These are phyloP conservation scores for Aspergillus sp. DNA, from an alignment of 2,329 filamentous ascomycete species.

Conservation along the genomic window DNA sequence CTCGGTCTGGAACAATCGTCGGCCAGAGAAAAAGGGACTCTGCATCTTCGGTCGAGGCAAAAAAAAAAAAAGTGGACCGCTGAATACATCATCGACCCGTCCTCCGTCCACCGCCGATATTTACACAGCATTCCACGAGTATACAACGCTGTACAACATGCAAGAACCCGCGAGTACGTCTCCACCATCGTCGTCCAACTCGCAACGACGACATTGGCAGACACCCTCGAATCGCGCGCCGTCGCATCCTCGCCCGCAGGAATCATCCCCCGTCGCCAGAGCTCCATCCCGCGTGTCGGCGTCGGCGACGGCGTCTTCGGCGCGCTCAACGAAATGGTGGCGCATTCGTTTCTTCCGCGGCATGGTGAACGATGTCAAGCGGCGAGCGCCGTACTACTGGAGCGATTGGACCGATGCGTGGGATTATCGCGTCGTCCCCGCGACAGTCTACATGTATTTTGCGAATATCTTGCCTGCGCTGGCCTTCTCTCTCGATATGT, in stretches of 20 bases:
- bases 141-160: constrained; percentile 5
- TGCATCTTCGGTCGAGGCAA: too few relatives aligned
- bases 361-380: constrained; percentile 74
- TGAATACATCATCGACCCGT: not conserved
- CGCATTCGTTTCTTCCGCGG: constrained; percentile 71
- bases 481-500: constrained; percentile 91
- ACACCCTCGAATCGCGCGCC: not conserved
- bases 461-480: constrained; percentile 85
- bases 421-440: constrained; percentile 85
- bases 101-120: too few relatives aligned
- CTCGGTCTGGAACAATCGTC: too few relatives aligned
- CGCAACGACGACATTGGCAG: constrained; percentile 27
- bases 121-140: not conserved
- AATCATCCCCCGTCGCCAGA: not conserved
- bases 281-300: not conserved
- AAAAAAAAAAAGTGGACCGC: too few relatives aligned
- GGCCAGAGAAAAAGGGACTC: too few relatives aligned
- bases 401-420: constrained; percentile 85
- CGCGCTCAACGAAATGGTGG: constrained; percentile 60
- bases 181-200: constrained; percentile 31
- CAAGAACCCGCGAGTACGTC: constrained; percentile 29
- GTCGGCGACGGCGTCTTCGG: constrained; percentile 2
- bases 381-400: constrained; percentile 71
- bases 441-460: constrained; percentile 92
- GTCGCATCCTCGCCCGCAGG: not conserved